Conservation (phyloP, 2,329 filamentous ascomycete species). For the Dothideomycetidae sp. region DNA sequence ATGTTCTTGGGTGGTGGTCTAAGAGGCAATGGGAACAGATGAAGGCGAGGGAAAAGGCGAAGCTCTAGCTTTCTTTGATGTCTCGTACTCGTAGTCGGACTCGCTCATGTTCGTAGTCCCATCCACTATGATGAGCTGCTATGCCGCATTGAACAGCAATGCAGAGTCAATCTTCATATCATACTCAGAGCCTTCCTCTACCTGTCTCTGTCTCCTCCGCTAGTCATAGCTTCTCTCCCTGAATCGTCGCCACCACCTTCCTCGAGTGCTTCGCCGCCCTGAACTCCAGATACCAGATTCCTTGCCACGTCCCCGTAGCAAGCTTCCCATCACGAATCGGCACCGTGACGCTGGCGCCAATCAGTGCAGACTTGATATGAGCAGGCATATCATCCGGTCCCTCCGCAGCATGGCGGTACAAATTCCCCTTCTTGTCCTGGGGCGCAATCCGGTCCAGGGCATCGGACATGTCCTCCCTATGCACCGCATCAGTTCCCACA, state of each 20-base stretch:
- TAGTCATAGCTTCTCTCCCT: constrained; percentile 54
- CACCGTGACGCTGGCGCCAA: constrained; percentile 80
- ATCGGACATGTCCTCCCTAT: constrained; percentile 68
- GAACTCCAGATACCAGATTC: constrained; percentile 94
- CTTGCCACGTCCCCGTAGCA: constrained; percentile 62
- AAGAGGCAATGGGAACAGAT: constrained; percentile 56
- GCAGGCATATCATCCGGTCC: constrained; percentile 93
- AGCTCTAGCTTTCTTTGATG: constrained; percentile 36
- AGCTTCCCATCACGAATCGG: constrained; percentile 79
- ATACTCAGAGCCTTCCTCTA: not conserved
- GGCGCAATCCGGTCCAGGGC: constrained; percentile 82
- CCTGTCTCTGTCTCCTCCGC: not conserved
- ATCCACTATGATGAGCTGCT: no score
- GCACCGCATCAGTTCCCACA: not conserved
- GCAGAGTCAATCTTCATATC: constrained; percentile 6
- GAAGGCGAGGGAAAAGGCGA: constrained; percentile 42
- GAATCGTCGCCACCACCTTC: constrained; percentile 81
- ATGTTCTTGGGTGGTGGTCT: constrained; percentile 56
- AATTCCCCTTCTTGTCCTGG: constrained; percentile 47
- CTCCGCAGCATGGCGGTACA: constrained; percentile 82
- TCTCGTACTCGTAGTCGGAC: no score
- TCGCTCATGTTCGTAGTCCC: no score
- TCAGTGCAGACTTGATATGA: constrained; percentile 80
- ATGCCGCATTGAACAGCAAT: no score
- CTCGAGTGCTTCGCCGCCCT: constrained; percentile 59